Conservation (phyloP, 129 eudicot genomes). For the Pulicaria dysenterica region DNA sequence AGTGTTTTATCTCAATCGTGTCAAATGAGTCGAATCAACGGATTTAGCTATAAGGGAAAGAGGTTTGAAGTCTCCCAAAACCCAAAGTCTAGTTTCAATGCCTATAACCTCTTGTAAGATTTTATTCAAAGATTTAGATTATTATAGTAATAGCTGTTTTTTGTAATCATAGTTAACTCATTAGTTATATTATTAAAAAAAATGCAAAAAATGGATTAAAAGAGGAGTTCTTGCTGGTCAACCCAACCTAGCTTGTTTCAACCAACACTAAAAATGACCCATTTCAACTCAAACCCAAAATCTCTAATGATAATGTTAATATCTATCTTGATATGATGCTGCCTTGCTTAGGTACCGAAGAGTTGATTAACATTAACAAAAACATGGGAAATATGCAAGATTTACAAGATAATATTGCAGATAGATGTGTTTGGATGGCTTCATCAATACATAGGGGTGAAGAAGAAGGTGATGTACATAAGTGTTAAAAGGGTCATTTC, state of each 20-base stretch:
- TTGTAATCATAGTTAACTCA: background rate
- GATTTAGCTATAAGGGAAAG: background rate
- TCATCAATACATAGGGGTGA: slow-evolving; percentile 93
- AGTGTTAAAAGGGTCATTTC: background rate
- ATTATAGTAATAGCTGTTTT: background rate
- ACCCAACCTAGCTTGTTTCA: background rate
- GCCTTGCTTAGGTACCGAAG: slow-evolving; percentile 51
- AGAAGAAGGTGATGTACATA: slow-evolving; percentile 62
- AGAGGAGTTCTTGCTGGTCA: background rate
- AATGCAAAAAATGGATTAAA: background rate
- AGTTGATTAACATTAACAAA: slow-evolving; percentile 32
- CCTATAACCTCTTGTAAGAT: background rate
- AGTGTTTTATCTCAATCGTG: background rate
- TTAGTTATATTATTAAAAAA: background rate
- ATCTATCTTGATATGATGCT: slow-evolving; percentile 5
- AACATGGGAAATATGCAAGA: slow-evolving; percentile 40
- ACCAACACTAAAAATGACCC: background rate
- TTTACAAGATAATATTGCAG: slow-evolving; percentile 44
- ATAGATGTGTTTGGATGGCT: slow-evolving; percentile 94
- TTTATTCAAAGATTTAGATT: background rate
- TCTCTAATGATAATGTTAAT: background rate
- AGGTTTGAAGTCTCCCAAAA: background rate
- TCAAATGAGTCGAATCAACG: background rate
- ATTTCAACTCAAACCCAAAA: background rate
- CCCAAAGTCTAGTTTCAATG: slow-evolving; percentile 4